Base-by-base conservation (phyloP, 192 early-diverging fungal species). In the Phycomyces blakesleeanus region DNA sequence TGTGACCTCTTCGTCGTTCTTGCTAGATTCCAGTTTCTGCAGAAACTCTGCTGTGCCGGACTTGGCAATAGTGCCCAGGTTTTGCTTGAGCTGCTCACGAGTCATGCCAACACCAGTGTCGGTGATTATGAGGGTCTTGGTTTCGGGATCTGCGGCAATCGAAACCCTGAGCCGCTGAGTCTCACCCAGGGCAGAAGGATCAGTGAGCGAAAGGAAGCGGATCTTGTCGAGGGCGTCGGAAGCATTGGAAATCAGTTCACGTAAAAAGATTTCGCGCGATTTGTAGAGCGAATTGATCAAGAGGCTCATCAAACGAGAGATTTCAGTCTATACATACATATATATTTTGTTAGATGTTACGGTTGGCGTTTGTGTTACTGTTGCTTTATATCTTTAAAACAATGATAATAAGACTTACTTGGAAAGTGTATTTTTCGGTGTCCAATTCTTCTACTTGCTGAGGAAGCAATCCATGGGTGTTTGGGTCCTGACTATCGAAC, bases 51-150 rank as follows among this genome's bases (percentile, higher is more conserved):
- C 84, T 1, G 97, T 98, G 8, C 97, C 97, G 4, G 95, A 97
- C 75, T 96, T 96, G 29, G 97, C 97, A 78, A 99, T 95, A 5
- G 96, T 98, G 42, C 97, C 97, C 10, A 99, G 79, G 75, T 97
- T 97, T 38, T 90, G 84, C 62, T 89, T 86, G 24, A 98, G 82
- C 55, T 96, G 88, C 37, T 91, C 79, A 41, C 86, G 85, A 55
- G 88, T 94, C 97, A 98, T 98, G 50, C 97, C 97, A 51, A 99
- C 84, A 66, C 97, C 97, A 15, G 94, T 87, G 72, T 99, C 97
- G 34, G 79, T 80, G 57, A 99, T 95, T 6, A 86, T 86, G 44
- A 99, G 75, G 14, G 89, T 81, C 37, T 90, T 87, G 38, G 78
- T 63, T 12, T 86, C 86, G 61, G 81, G 76, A 78, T 98, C 85